phyloP scores from a whole-genome alignment of 139 green algal species.

The Spirogloea muscicola region DNA sequence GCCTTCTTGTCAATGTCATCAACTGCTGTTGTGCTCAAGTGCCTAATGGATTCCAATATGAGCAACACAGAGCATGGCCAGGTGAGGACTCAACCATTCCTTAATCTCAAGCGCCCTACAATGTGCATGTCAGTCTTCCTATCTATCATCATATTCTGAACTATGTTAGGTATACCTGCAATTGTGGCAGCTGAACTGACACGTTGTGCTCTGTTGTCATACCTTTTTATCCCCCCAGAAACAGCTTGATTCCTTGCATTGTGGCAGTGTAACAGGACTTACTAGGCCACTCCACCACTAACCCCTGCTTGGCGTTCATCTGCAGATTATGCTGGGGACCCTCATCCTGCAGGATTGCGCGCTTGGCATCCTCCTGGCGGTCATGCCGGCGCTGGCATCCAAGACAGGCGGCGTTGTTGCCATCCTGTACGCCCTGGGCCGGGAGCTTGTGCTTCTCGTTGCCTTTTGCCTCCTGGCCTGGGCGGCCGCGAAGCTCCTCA shows the following conservation, averaged over 20 bases:
- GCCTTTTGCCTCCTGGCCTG: conserved; percentile 46
- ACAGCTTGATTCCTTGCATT: no score
- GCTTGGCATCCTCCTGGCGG: conserved; percentile 90
- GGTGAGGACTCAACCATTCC: no score
- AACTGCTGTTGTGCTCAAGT: conserved; percentile 88
- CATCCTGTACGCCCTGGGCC: conserved; percentile 18
- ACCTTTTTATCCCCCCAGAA: no score
- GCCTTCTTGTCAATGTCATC: conserved; percentile 80
- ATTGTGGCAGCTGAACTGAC: no score
- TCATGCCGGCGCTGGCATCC: conserved; percentile 75
- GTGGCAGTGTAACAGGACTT: no score
- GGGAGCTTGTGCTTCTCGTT: conserved; percentile 29
- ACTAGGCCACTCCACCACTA: no score
- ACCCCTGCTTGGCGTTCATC: no score
- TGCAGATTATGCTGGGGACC: conserved; percentile 86
- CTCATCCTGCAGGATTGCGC: conserved; percentile 88
- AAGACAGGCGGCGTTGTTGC: background rate
- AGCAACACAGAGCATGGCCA: conserved; percentile 61
- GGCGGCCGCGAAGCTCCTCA: conserved; percentile 52
- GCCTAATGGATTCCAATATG: conserved; percentile 58
- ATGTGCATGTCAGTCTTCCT: no score
- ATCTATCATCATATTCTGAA: no score
- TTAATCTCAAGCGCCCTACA: no score
- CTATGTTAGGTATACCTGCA: no score
- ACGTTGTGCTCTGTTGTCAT: no score